Conservation (phyloP, 148 eudicot species). For the Dianthus caryophyllus region DNA sequence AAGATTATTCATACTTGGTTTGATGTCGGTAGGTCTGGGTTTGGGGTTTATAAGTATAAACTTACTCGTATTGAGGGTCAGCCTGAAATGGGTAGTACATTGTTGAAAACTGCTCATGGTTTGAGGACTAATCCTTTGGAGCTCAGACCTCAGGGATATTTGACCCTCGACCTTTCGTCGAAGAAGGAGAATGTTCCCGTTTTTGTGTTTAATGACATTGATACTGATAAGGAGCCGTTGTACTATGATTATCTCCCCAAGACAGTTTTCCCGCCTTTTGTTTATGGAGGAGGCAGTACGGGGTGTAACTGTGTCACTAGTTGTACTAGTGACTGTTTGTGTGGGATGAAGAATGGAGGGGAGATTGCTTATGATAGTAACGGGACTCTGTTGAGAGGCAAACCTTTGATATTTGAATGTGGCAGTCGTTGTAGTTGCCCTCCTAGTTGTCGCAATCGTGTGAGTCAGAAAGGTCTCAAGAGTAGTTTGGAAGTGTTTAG, state of each 20-base stretch:
- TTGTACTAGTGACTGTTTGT: constrained; percentile 53
- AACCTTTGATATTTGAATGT: constrained; percentile 83
- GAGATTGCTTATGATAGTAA: constrained; percentile 69
- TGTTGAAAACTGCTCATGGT: constrained; percentile 48
- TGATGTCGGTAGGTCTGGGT: constrained; percentile 84
- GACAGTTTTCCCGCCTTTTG: constrained; percentile 63
- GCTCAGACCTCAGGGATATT: constrained; percentile 55
- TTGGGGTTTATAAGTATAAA: constrained; percentile 76
- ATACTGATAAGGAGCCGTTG: constrained; percentile 56
- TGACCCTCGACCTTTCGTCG: constrained; percentile 60
- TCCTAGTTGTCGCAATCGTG: constrained; percentile 72
- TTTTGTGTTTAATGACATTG: constrained; percentile 68
- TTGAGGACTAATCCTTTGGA: constrained; percentile 50
- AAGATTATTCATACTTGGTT: constrained; percentile 62
- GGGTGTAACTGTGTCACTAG: constrained; percentile 73
- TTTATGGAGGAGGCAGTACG: constrained; percentile 32
- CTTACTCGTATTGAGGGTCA: constrained; percentile 66
- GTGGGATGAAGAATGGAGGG: constrained; percentile 73
- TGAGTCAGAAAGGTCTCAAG: constrained; percentile 68
- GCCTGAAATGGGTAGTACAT: constrained; percentile 77
- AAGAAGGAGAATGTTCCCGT: constrained; percentile 62
- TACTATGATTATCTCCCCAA: constrained; percentile 51
- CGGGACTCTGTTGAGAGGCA: constrained; percentile 72
- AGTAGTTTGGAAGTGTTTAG: constrained; percentile 73
- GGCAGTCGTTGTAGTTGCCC: constrained; percentile 67